Evolutionary conservation across 805 yeast genomes (phyloP), one percentile per base, ranked within the genome.

Genomic region (Cyberlindnera meyerae): DNA sequence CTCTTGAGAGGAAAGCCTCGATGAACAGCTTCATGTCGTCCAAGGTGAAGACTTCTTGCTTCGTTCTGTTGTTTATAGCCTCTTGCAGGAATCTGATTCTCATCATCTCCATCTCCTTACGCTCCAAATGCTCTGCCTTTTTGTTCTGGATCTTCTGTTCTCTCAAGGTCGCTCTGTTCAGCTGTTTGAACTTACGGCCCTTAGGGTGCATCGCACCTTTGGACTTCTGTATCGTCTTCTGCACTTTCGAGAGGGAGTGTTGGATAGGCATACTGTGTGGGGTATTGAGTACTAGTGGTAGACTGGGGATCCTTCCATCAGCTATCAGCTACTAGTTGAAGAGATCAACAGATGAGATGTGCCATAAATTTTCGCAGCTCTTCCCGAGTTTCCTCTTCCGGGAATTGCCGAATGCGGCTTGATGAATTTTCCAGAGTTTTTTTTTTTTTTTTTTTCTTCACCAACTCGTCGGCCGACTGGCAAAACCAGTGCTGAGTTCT

Each of bases 91-190:
- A 82, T 36, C 65, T 63, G 24, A 75, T 62, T 43, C 87, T 70
- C 39, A 75, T 65, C 39, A 77, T 67, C 45, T 79, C 86, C 41
- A 72, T 69, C 33, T 75, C 73, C 52, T 74, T 78, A 45, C 75
- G 75, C 40, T 78, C 81, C 22, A 70, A 59, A 48, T 75, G 76
- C 34, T 68, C 69, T 16, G 68, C 58, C 54, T 82, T 84, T 55
- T 73, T 76, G 34, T 68, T 67, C 25, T 68, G 73, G 34, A 90
- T 61, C 57, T 83, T 85, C 33, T 69, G 70, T 45, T 89, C 94
- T 59, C 98, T 74, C 30, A 87, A 62, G 2, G 95, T 77, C n/a
- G 97, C 97, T 45, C 93, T 69, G 38, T 80, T 80, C 34, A 90
- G 64, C 56, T 82, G 86, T 60, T 82, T 82, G 59, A 87, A 82